Base-by-base conservation (phyloP, 139 green algal genomes). In the Closterium sp. region DNA sequence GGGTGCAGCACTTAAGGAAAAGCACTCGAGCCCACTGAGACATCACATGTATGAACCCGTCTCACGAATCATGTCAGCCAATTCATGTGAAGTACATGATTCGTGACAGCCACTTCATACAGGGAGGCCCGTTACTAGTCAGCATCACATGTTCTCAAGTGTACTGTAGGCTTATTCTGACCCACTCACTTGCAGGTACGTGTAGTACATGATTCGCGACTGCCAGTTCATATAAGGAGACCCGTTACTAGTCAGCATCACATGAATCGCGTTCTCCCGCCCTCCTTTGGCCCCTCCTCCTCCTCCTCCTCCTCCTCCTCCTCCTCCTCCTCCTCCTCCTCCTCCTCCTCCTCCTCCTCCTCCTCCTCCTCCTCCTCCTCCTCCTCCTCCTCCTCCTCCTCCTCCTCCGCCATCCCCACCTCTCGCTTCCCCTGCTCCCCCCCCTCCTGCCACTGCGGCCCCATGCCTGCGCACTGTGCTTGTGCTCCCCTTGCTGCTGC, bases 61-160 rank as follows among this genome's bases (percentile, higher is more conserved):
- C n/a, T n/a, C n/a, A n/a, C n/a, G n/a, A n/a, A n/a, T n/a, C n/a
- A n/a, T n/a, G n/a, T n/a, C n/a, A n/a, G n/a, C n/a, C n/a, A n/a
- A n/a, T n/a, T n/a, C n/a, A n/a, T 83, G 96, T 98, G 1, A 93
- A 95, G 88, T 99, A 96, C 97, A 98, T 98, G 89, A 98, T 97
- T 33, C 97, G 94, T 0, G 93, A 96, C 84, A 98, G 97, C 90
- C 97, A 98, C 91, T 98, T 98, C 10, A 97, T 94, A 89, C 98
- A 98, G 1, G 96, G 95, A 34, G 90, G 96, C 33, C 97, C 97
- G 87, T 98, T 98, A 88, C 91, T 95, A 1, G 97, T 99, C 36
- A 96, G 90, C 0, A 98, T 88, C 0, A 96, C 95, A 90, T 99
- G 97, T 69, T 16, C n/a, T n/a, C n/a, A n/a, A n/a, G n/a, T n/a